Evolutionary conservation across 163 green algal genomes (phyloP), one percentile per base, ranked within the genome.

Genomic region (Prototheca wickerhamii): DNA sequence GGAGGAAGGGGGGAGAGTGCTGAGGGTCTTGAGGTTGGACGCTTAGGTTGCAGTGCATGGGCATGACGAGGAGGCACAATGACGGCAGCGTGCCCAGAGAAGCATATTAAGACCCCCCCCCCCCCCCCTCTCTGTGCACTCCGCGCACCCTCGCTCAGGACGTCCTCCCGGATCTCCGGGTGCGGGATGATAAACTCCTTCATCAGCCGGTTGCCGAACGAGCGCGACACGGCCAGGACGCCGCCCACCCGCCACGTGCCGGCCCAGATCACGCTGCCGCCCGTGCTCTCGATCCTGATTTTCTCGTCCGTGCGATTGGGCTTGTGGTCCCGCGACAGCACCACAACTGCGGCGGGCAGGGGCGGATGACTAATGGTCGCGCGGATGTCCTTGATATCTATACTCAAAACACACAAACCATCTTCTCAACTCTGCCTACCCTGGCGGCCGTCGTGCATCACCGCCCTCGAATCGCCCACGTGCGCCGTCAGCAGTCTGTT

Each of bases 321-420:
- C 77, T 98, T 98, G 81, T 98, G 92, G 76, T 98, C 92, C 3
- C 88, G 68, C 0, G 84, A 89, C 58, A 98, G 63, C 6, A 83
- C 32, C 2, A 89, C 55, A 0, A 84, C 87, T 87, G 77, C 53
- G 35, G 2, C 23, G n/a, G 20, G 7, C 6, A 6, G 30, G 37
- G 37, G 50, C 42, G 33, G 30, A 12, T 33, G 54, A 18, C 33
- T 23, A n/a, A 29, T 30, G 44, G 57, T 12, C 4, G 52, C 4
- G 31, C 29, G 12, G 29, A 7, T 23, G 7, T 26, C 29, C 4
- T 21, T 2, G 54, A 44, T 21, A 44, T 60, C n/a, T 58, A 29
- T 49, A 66, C 33, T 29, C 52, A 60, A 4, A n/a, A 53, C 1
- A 34, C 52, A 31, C 43, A 55, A 3, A 15, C 51, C 12, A 33